Base-by-base conservation (phyloP, 2,329 filamentous ascomycete genomes). In the Fusarium oxysporum region DNA sequence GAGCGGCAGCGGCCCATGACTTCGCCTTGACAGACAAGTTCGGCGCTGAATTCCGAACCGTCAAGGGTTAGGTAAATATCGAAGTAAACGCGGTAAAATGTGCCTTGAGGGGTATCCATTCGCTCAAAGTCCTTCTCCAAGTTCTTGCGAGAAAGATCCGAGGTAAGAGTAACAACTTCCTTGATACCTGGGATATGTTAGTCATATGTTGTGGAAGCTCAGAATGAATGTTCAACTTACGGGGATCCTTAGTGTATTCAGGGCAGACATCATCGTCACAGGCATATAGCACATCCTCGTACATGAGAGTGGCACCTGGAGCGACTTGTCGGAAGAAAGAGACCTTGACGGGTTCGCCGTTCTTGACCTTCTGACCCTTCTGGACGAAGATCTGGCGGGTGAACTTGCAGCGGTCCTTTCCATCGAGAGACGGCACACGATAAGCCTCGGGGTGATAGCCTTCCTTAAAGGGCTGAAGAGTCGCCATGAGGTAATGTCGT, bases 101-200 rank as follows among this genome's bases (percentile, higher is more conserved):
- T 97, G 71, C 96, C 96, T 82, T 99, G 96, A 10, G 96, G 95
- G 3, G 96, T 98, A 82, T 98, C 96, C 96, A 98, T 98, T 80
- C 96, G 92, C 85, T 99, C 96, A 79, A 99, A 99, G 82, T 99
- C 96, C 85, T 98, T 98, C 83, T 99, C 96, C 17, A 99, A 91
- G 81, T 98, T 98, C 88, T 98, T 99, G 78, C 96, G 92, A 54
- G 95, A 98, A 64, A 99, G 88, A 81, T 99, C 96, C 4, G 96
- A 98, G 4, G 96, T 98, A 56, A 99, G 91, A 3, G 96, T 99
- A 73, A 98, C 96, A 64, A 98, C 95, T 84, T 98, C 96, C 89
- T 98, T 98, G 89, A 98, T 98, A 76, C 95, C 96, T 98, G 76
- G 72, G 30, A 41, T 43, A 55, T 53, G 74, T 80, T 81, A 82